A percentile compares a stretch with the other conserved stretches of the same genome.
Conservation (phyloP, 2,329 filamentous ascomycete species). For the Raffaelea deltoideospora region DNA sequence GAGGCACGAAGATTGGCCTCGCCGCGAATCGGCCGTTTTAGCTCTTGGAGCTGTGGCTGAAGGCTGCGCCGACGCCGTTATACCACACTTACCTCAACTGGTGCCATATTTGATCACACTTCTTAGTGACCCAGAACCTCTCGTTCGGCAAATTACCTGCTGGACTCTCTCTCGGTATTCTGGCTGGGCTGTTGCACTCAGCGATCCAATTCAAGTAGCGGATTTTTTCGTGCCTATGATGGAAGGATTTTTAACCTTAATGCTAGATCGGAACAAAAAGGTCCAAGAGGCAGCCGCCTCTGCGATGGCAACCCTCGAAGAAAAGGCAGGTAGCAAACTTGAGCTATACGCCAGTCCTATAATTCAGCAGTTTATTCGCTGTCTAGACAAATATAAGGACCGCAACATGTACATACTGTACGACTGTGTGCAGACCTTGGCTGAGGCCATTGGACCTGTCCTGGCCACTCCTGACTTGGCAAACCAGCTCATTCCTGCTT, state of each 20-base stretch:
- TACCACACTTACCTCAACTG: slow-evolving; percentile 78
- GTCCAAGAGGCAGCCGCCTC: slow-evolving; percentile 94
- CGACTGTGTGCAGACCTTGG: slow-evolving; percentile 93
- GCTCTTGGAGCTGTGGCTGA: slow-evolving; percentile 90
- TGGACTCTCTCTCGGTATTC: slow-evolving; percentile 95
- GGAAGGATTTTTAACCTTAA: slow-evolving; percentile 85
- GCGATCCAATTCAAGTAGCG: slow-evolving; percentile 49
- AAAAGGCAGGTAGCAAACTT: slow-evolving; percentile 70
- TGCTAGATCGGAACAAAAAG: slow-evolving; percentile 95
- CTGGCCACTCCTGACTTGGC: slow-evolving; percentile 72
- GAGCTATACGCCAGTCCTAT: slow-evolving; percentile 82
- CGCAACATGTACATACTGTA: slow-evolving; percentile 98
- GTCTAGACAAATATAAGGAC: slow-evolving; percentile 93
- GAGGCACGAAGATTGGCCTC: slow-evolving; percentile 76
- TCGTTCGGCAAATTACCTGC: slow-evolving; percentile 92
- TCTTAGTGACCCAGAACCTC: slow-evolving; percentile 69
- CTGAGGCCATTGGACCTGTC: slow-evolving; percentile 73
- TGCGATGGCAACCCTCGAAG: slow-evolving; percentile 89
- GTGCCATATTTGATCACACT: slow-evolving; percentile 82
- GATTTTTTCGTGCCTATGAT: slow-evolving; percentile 90
- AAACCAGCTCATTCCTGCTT: slow-evolving; percentile 76
- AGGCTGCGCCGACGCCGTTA: slow-evolving; percentile 80
- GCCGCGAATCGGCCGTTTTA: slow-evolving; percentile 85
- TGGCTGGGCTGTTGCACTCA: slow-evolving; percentile 70
- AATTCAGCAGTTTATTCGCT: slow-evolving; percentile 78